Percentiles rank a stretch among this genome's conserved stretches.
These are phyloP conservation scores for Talaromyces sp. DNA, from an alignment of 2,329 filamentous ascomycete genomes.

Conservation along the genomic window DNA sequence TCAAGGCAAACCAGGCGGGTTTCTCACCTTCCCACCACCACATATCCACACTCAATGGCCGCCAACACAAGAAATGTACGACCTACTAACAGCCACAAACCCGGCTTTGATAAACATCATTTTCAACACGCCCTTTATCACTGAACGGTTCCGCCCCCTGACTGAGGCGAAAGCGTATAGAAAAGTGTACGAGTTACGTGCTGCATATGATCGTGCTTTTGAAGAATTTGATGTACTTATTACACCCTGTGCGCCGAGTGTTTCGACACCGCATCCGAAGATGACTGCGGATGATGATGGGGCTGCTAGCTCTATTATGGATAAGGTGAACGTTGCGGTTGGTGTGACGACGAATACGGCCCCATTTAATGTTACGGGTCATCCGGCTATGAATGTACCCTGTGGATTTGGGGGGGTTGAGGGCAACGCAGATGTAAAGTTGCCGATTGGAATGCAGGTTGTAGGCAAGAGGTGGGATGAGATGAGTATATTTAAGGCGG, in stretches of 20 bases:
- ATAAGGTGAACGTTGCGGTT: conserved; percentile 45
- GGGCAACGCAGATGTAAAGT: conserved; percentile 17
- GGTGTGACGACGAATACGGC: conserved; percentile 47
- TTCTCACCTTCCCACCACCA: conserved; percentile 32
- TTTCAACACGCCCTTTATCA: conserved; percentile 37
- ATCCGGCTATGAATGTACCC: conserved; percentile 51
- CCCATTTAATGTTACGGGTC: conserved; percentile 52
- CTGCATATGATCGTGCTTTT: conserved; percentile 48
- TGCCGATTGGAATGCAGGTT: conserved; percentile 57
- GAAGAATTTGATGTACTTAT: conserved; percentile 48
- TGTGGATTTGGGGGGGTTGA: conserved; percentile 28
- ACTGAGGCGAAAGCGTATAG: conserved; percentile 47
- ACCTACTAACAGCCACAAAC: conserved; percentile 43
- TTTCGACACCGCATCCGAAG: conserved; percentile 43
- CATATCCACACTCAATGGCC: conserved; percentile 34
- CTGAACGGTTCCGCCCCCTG: conserved; percentile 24
- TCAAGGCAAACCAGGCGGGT: conserved; percentile 30
- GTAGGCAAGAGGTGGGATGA: conserved; percentile 42
- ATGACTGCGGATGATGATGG: conserved; percentile 23
- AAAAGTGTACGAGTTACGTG: conserved; percentile 47
- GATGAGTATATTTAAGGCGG: conserved; percentile 27
- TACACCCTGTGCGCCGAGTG: conserved; percentile 47
- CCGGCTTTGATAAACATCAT: conserved; percentile 47
- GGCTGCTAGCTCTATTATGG: conserved; percentile 25
- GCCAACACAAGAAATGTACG: conserved; percentile 42